Conservation (phyloP, 1,284 basidiomycete genomes). For the Inonotus hispidus region DNA sequence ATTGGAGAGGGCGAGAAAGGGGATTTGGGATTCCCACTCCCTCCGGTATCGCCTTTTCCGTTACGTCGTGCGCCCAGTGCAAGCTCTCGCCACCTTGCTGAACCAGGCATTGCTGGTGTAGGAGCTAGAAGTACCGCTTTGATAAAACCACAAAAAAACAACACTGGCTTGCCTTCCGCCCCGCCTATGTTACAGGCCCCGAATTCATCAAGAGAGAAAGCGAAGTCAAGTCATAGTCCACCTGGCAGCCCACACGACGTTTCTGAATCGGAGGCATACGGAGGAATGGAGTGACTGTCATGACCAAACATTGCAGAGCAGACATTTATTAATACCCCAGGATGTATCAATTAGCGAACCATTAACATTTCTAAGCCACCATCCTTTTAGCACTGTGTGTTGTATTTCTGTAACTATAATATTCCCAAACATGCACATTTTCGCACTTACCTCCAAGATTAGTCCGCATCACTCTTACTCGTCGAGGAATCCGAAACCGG, state of each 20-base stretch:
- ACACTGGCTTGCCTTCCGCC: slow-evolving; percentile 5
- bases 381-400: not conserved
- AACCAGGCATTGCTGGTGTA: not conserved
- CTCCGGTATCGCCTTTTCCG: slow-evolving; percentile 15
- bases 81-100: not conserved
- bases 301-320: too few species aligned
- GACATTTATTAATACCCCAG: not conserved
- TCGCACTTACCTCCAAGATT: not conserved
- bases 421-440: not conserved
- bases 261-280: slow-evolving; percentile 7
- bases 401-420: not conserved
- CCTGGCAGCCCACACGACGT: not conserved
- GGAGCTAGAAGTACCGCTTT: not conserved
- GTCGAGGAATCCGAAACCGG: not conserved
- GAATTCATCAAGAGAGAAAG: not conserved
- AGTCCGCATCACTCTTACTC: not conserved
- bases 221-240: not conserved
- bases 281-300: slow-evolving; percentile 12
- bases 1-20: slow-evolving; percentile 1
- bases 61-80: slow-evolving; percentile 6
- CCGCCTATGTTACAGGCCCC: slow-evolving; percentile 1
- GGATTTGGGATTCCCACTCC: slow-evolving; percentile 6
- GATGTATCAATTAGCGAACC: not conserved
- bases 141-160: not conserved
- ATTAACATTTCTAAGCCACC: not conserved